phyloP scores from a whole-genome alignment of 805 yeast genomes.

The Saturnispora besseyi region DNA sequence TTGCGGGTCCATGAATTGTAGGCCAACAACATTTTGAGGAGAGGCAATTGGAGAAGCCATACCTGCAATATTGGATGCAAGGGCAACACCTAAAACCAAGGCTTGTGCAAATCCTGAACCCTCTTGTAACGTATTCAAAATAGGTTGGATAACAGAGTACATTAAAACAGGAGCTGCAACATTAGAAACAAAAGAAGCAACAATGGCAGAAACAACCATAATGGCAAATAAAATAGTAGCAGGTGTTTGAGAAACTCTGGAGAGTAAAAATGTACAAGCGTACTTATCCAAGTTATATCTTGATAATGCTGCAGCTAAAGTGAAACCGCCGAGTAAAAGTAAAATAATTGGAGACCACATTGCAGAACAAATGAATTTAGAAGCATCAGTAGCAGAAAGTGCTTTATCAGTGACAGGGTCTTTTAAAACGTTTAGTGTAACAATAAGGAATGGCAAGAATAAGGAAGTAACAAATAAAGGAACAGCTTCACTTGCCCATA shows the following conservation, averaged over 20 bases:
- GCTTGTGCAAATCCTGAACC: constrained; percentile 74
- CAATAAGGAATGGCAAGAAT: constrained; percentile 72
- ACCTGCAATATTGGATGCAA: constrained; percentile 91
- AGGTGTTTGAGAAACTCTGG: constrained; percentile 83
- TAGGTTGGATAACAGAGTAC: constrained; percentile 84
- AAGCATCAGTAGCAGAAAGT: constrained; percentile 58
- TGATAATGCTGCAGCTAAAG: constrained; percentile 89
- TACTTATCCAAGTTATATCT: constrained; percentile 84
- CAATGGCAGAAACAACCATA: constrained; percentile 78
- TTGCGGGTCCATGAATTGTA: constrained; percentile 77
- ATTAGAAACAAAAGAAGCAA: constrained; percentile 92
- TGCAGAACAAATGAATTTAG: constrained; percentile 67
- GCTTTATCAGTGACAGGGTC: constrained; percentile 41
- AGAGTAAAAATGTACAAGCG: constrained; percentile 71
- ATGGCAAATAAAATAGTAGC: constrained; percentile 64
- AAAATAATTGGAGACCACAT: constrained; percentile 97
- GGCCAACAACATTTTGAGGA: constrained; percentile 90
- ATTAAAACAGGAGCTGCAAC: constrained; percentile 96
- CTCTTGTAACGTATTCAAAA: constrained; percentile 74
- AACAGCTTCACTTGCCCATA: constrained; percentile 95
- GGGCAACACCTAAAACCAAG: constrained; percentile 80
- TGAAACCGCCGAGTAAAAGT: constrained; percentile 86
- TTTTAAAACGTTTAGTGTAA: constrained; percentile 59
- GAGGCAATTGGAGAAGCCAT: constrained; percentile 97
- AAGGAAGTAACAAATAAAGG: constrained; percentile 88